Conservation (phyloP, 2,329 filamentous ascomycete genomes). For the Aspergillus arachidicola region DNA sequence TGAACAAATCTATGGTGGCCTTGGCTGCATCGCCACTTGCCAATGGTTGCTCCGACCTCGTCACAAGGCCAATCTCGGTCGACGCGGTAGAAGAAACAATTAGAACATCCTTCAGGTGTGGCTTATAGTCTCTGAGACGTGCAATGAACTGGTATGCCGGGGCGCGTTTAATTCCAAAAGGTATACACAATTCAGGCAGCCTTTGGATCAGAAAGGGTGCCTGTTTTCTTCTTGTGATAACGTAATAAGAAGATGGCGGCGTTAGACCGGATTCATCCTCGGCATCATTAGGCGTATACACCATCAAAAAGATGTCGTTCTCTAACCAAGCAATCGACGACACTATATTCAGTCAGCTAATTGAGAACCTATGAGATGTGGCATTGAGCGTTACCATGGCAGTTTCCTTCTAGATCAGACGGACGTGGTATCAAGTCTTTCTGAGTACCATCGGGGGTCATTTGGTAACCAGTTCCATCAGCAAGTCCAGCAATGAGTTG, state of each 20-base stretch:
- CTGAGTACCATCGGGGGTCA: conserved; percentile 76
- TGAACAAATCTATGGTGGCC: conserved; percentile 68
- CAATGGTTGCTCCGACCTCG: conserved; percentile 70
- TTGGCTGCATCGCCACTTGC: conserved; percentile 62
- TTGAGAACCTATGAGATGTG: not conserved
- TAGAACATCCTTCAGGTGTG: conserved; percentile 77
- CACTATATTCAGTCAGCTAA: conserved; percentile 49
- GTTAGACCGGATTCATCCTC: conserved; percentile 56
- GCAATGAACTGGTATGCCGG: conserved; percentile 77
- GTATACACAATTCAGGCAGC: conserved; percentile 71
- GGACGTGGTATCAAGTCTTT: conserved; percentile 81
- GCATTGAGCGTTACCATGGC: conserved; percentile 62
- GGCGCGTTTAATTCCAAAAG: conserved; percentile 66
- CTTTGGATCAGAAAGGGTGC: conserved; percentile 71
- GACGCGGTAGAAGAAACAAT: conserved; percentile 80
- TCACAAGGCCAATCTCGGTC: conserved; percentile 77
- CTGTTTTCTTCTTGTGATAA: conserved; percentile 70
- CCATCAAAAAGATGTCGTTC: conserved; percentile 78
- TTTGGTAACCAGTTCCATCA: conserved; percentile 78
- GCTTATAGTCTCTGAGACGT: conserved; percentile 77
- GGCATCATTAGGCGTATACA: conserved; percentile 68
- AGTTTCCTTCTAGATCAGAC: conserved; percentile 63
- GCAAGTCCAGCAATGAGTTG: conserved; percentile 84
- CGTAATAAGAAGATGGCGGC: conserved; percentile 72
- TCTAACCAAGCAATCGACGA: conserved; percentile 86